Evolutionary conservation across 805 yeast species (phyloP).

Genomic region (Wickerhamiella galacta): DNA sequence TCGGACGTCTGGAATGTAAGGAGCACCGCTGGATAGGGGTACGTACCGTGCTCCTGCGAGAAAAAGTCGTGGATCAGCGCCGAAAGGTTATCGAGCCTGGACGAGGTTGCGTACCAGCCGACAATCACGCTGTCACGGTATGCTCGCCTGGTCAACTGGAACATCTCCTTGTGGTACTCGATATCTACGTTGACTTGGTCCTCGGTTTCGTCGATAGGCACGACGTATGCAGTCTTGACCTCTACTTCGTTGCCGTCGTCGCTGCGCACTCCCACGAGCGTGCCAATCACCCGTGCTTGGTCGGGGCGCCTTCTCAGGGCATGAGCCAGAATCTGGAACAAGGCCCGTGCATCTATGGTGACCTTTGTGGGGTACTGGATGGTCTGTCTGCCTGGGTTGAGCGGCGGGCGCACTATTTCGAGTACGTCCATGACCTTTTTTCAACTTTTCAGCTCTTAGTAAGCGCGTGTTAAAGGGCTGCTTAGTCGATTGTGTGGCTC

Average conservation of each 20-base stretch:
- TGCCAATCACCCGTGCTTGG: constrained; percentile 54
- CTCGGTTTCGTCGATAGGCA: constrained; percentile 60
- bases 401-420: constrained; percentile 11
- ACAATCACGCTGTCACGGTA: constrained; percentile 63
- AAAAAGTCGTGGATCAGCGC: constrained; percentile 71
- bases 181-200: constrained; percentile 67
- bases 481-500: too few relatives aligned
- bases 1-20: constrained; percentile 49
- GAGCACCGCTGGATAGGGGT: constrained; percentile 64
- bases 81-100: constrained; percentile 49
- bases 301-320: constrained; percentile 40
- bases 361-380: constrained; percentile 23
- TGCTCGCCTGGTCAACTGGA: constrained; percentile 54
- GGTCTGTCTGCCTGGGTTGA: constrained; percentile 12
- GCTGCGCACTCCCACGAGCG: constrained; percentile 63
- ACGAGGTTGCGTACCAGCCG: constrained; percentile 62
- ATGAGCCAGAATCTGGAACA: constrained; percentile 62
- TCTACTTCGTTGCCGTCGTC: constrained; percentile 69
- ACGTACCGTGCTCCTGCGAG: constrained; percentile 51
- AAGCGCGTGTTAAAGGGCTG: too few relatives aligned
- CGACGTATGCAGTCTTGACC: constrained; percentile 59
- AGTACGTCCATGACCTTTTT: constrained; percentile 7
- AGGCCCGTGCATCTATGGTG: constrained; percentile 49
- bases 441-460: too few relatives aligned
- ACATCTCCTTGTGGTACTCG: constrained; percentile 54